Evolutionary conservation across 2,329 filamentous ascomycete species (phyloP).

Genomic region (Aspergillus sp.): DNA sequence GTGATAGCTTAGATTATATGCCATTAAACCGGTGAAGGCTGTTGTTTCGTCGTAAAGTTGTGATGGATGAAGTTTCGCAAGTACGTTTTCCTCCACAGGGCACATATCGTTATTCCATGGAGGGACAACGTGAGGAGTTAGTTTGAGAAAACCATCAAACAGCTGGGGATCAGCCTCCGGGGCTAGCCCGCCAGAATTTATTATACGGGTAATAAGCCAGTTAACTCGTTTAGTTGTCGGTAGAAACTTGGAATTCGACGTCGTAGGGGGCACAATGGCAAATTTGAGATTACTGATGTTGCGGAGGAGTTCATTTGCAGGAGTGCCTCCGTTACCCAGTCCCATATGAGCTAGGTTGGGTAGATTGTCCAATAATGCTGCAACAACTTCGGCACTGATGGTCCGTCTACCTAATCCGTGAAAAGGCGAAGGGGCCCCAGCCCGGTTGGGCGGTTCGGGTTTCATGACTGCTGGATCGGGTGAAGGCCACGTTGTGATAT

Average conservation of each 20-base stretch:
- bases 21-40: constrained; percentile 33
- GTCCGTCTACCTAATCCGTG: constrained; percentile 47
- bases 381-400: constrained; percentile 59
- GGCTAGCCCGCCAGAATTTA: constrained; percentile 50
- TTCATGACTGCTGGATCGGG: constrained; percentile 20
- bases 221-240: constrained; percentile 33
- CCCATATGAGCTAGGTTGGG: constrained; percentile 47
- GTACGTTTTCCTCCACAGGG: constrained; percentile 15
- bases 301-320: constrained; percentile 29
- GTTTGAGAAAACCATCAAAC: constrained; percentile 42
- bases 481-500: constrained; percentile 35
- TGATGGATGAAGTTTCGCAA: constrained; percentile 24
- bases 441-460: constrained; percentile 16
- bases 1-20: constrained; percentile 32
- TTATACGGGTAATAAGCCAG: constrained; percentile 48
- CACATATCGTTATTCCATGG: constrained; percentile 31
- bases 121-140: constrained; percentile 28
- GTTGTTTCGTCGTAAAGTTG: constrained; percentile 36
- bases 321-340: constrained; percentile 32
- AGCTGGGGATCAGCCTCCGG: constrained; percentile 46
- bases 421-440: constrained; percentile 27
- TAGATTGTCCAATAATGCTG: constrained; percentile 55
- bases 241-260: constrained; percentile 22
- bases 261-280: constrained; percentile 3
- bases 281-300: constrained; percentile 22